Evolutionary conservation across 2,329 filamentous ascomycete genomes (phyloP), one percentile per base, ranked within the genome.

Genomic region (Arthrobotrys sinensis): DNA sequence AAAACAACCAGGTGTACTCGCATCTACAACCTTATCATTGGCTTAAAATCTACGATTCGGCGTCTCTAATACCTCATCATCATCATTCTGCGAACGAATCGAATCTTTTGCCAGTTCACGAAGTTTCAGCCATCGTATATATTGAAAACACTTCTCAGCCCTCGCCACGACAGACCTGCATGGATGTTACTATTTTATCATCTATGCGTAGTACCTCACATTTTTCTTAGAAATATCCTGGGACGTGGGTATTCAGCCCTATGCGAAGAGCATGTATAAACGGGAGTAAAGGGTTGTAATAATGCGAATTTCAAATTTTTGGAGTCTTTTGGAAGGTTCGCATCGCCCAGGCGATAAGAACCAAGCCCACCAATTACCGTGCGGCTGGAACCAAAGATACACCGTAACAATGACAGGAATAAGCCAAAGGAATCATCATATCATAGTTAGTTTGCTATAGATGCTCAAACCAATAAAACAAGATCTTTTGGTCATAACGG

Each of bases 401-500:
- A 16, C 40, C n/a, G 40, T 12, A 45, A 45, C 10, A 12, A 57
- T 21, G 8, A 57, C 5, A 57, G 34, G 52, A 38, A 57, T 14
- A 57, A 34, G 3, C 45, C 32, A 19, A 57, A 57, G 52, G 21
- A 57, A 21, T 21, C 32, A 32, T 57, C 16, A 2, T 40, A 57
- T 21, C 28, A 16, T 16, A 36, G 19, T 11, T n/a, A 16, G 50
- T 19, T 38, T 57, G 50, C 11, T 19, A 32, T 36, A 40, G 11
- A 60, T 43, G 19, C 36, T 60, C 52, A 43, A 60, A 16, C 11
- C 12, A 28, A 24, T 21, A 48, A 21, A 40, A 40, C 40, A 62
- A 16, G 62, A 43, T 60, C 55, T 40, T 60, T 60, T 40, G 19
- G 36, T 60, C 55, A 60, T 60, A 43, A 60, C 19, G 19, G 55